Percentiles rank a stretch among this genome's conserved stretches.
phyloP scores from a whole-genome alignment of 1,139 yeast genomes.

The Scheffersomyces cryptocercus region DNA sequence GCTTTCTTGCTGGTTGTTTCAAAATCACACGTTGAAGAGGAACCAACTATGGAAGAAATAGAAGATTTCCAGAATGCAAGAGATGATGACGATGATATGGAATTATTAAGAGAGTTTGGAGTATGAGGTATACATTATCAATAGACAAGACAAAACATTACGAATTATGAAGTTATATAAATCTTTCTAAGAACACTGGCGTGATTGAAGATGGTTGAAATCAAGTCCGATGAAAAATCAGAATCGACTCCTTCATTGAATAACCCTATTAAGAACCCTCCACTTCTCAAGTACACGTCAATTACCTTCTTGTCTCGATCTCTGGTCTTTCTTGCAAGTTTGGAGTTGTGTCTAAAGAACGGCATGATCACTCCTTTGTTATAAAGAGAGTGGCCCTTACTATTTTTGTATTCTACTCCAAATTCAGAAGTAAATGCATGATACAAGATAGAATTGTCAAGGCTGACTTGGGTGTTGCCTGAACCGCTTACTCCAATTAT shows the following conservation, averaged over 20 bases:
- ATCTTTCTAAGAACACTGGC: constrained; percentile 42
- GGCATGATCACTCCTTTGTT: constrained; percentile 56
- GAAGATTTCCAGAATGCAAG: constrained; percentile 16
- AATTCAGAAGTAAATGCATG: constrained; percentile 54
- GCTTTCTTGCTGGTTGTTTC: neutral
- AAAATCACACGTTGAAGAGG: constrained; percentile 7
- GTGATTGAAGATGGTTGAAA: constrained; percentile 48
- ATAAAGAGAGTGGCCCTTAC: constrained; percentile 27
- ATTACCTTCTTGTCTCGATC: constrained; percentile 18
- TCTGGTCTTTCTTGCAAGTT: constrained; percentile 36
- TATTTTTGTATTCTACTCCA: constrained; percentile 48
- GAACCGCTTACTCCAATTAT: constrained; percentile 51
- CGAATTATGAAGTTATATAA: constrained; percentile 26
- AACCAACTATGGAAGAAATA: constrained; percentile 10
- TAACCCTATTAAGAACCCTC: constrained; percentile 59
- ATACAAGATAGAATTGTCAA: constrained; percentile 48
- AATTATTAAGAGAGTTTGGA: constrained; percentile 42
- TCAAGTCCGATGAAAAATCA: constrained; percentile 38
- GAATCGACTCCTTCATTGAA: constrained; percentile 35
- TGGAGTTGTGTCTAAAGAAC: constrained; percentile 43
- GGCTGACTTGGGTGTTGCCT: constrained; percentile 26
- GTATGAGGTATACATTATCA: too few species aligned
- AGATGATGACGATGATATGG: constrained; percentile 34
- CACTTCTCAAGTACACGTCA: constrained; percentile 51
- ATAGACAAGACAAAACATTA: too few species aligned